Conservation (phyloP, 164 flowering plant genomes). For the Vitis cinerea region DNA sequence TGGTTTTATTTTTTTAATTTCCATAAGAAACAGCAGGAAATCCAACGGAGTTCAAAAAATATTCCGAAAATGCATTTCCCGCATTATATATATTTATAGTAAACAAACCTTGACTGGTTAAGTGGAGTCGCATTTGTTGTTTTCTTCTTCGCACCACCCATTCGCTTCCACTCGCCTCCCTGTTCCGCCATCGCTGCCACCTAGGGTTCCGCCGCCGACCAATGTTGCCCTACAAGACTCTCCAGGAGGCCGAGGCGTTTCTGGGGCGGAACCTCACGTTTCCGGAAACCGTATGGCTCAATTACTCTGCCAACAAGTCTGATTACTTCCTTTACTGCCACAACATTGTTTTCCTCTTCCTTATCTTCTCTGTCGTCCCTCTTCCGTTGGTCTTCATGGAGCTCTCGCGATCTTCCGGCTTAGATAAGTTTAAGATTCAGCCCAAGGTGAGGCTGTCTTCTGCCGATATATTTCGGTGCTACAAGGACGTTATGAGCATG, state of each 20-base stretch:
- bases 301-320: slow-evolving; percentile 61
- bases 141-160: background rate
- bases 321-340: slow-evolving; percentile 77
- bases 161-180: background rate
- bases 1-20: no score
- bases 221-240: slow-evolving; percentile 69
- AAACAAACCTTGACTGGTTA: no score
- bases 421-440: slow-evolving; percentile 69
- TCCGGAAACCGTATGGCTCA: slow-evolving; percentile 77
- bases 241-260: slow-evolving; percentile 55
- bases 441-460: slow-evolving; percentile 56
- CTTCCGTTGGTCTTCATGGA: slow-evolving; percentile 57
- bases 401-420: slow-evolving; percentile 23
- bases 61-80: no score
- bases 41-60: no score
- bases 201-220: slow-evolving; percentile 2
- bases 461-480: slow-evolving; percentile 50
- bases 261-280: slow-evolving; percentile 59
- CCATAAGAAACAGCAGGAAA: no score
- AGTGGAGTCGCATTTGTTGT: background rate
- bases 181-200: background rate
- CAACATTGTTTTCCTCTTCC: slow-evolving; percentile 65
- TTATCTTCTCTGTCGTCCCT: slow-evolving; percentile 66
- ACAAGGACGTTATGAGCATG: slow-evolving; percentile 61
- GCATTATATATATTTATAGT: no score